Evolutionary conservation across 1,284 basidiomycete species (phyloP).

Genomic region (Gymnopus androsaceus): DNA sequence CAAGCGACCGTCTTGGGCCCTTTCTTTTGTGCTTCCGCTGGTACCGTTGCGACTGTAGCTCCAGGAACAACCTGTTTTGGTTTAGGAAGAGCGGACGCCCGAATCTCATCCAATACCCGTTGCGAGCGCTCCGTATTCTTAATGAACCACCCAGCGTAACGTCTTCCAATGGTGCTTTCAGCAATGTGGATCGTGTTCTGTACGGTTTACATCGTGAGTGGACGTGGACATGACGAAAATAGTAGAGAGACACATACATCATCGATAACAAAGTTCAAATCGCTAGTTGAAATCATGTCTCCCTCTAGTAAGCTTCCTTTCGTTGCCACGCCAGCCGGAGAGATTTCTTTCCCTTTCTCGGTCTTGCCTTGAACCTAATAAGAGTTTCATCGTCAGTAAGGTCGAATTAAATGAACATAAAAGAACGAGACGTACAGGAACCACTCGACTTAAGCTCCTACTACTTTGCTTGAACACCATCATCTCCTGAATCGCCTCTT

Average conservation of each 20-base stretch:
- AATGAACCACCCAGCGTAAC: constrained; percentile 97
- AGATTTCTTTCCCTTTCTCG: background rate
- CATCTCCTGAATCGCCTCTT: constrained; percentile 84
- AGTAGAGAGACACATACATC: constrained; percentile 56
- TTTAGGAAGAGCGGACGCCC: constrained; percentile 60
- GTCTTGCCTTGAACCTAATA: constrained; percentile 1
- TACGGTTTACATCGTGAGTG: background rate
- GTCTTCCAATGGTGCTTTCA: constrained; percentile 88
- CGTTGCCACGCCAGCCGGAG: constrained; percentile 14
- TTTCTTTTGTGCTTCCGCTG: constrained; percentile 25
- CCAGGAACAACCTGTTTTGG: constrained; percentile 18
- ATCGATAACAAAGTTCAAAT: constrained; percentile 94
- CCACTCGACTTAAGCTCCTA: constrained; percentile 67
- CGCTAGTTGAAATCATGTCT: constrained; percentile 86
- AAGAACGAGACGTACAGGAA: constrained; percentile 24
- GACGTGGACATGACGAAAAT: background rate
- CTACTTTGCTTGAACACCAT: constrained; percentile 95
- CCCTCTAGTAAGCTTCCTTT: constrained; percentile 79
- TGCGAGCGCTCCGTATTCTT: constrained; percentile 90
- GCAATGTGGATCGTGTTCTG: constrained; percentile 96
- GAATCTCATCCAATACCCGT: constrained; percentile 79
- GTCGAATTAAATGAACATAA: background rate
- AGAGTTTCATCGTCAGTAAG: background rate
- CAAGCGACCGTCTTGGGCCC: constrained; percentile 56
- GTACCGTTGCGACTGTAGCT: constrained; percentile 19